Conservation (phyloP, 1,139 yeast genomes). For the Scheffersomyces illinoinensis region DNA sequence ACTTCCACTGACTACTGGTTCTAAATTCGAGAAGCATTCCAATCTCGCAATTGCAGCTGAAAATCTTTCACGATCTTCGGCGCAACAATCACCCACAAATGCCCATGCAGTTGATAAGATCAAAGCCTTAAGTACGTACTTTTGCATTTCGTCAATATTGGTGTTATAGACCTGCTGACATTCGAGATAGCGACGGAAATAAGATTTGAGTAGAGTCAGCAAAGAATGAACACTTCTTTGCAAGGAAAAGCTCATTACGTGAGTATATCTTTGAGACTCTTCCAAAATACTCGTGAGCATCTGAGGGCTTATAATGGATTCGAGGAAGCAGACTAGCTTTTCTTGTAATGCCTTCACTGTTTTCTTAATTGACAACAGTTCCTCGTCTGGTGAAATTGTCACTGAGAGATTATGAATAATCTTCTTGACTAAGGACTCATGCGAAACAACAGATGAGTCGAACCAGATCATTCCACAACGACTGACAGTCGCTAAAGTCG, state of each 20-base stretch:
- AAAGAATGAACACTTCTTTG: constrained; percentile 43
- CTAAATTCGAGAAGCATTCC: constrained; percentile 14
- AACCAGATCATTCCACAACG: constrained; percentile 92
- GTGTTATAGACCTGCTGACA: constrained; percentile 9
- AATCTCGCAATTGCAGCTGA: constrained; percentile 26
- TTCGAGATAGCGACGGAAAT: constrained; percentile 18
- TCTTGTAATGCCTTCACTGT: constrained; percentile 6
- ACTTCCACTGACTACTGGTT: constrained; percentile 9
- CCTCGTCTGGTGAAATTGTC: neutral
- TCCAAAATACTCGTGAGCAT: constrained; percentile 7
- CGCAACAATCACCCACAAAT: constrained; percentile 60
- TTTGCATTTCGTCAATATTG: constrained; percentile 19
- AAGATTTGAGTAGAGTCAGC: constrained; percentile 26
- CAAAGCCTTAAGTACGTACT: constrained; percentile 38
- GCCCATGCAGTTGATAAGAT: constrained; percentile 63
- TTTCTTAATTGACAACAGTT: neutral
- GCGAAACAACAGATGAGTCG: constrained; percentile 31
- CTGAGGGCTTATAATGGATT: constrained; percentile 5
- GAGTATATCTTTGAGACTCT: constrained; percentile 30
- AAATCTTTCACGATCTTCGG: constrained; percentile 42
- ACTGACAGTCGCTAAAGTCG: constrained; percentile 91
- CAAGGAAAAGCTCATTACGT: constrained; percentile 54
- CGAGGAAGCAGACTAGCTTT: constrained; percentile 8
- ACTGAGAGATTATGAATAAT: constrained; percentile 23
- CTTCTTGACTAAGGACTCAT: constrained; percentile 19